phyloP scores from a whole-genome alignment of 2,329 filamentous ascomycete species.

The Paracamarosporium sp. region DNA sequence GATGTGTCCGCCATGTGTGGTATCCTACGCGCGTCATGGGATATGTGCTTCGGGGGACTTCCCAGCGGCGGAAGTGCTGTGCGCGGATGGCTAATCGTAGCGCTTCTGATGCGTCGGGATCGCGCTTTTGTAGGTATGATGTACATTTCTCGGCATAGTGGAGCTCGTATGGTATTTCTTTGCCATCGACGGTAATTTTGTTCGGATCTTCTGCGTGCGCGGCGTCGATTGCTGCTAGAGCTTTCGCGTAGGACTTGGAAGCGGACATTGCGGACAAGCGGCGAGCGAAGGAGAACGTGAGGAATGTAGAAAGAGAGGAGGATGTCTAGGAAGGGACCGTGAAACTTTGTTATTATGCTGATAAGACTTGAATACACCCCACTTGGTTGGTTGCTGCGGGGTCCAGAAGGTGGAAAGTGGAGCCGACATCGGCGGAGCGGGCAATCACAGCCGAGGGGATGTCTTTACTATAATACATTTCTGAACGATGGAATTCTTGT shows the following conservation, averaged over 20 bases:
- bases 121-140: slow-evolving; percentile 68
- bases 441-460: background rate
- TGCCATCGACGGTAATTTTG: slow-evolving; percentile 53
- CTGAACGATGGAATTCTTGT: no score
- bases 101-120: slow-evolving; percentile 67
- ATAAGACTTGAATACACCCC: background rate
- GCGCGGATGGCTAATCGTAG: slow-evolving; percentile 80
- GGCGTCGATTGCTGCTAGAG: slow-evolving; percentile 73
- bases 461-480: no score
- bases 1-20: slow-evolving; percentile 76
- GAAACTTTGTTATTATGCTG: background rate
- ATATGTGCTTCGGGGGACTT: slow-evolving; percentile 76
- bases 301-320: background rate
- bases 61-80: slow-evolving; percentile 87
- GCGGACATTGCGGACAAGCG: slow-evolving; percentile 12
- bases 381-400: background rate
- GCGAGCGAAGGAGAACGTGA: no score
- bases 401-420: background rate
- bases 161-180: slow-evolving; percentile 73
- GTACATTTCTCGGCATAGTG: slow-evolving; percentile 85
- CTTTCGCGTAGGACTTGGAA: slow-evolving; percentile 47
- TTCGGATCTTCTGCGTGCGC: slow-evolving; percentile 74
- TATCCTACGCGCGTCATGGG: slow-evolving; percentile 79
- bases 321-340: background rate
- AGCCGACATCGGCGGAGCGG: background rate